Conservation (phyloP, 192 early-diverging fungal species). For the Diversispora epigaea region DNA sequence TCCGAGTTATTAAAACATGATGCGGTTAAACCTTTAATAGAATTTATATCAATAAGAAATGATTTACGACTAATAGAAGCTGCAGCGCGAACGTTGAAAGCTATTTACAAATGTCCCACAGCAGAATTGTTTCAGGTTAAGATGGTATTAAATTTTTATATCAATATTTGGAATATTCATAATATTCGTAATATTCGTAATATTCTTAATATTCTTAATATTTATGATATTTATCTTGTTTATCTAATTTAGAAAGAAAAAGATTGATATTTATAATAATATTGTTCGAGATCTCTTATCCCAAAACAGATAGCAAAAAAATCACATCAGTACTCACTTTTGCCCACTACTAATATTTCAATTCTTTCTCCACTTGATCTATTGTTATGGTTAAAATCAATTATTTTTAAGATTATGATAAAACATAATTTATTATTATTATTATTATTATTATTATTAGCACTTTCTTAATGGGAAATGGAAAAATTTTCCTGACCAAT, state of each 20-base stretch:
- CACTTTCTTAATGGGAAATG: conserved; percentile 68
- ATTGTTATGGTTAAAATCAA: not conserved
- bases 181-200: not conserved
- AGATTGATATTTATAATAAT: too few relatives aligned
- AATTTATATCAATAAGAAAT: conserved; percentile 40
- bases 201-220: not conserved
- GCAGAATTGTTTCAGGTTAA: conserved; percentile 53
- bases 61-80: conserved; percentile 65
- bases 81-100: conserved; percentile 62
- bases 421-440: not conserved
- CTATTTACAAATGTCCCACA: conserved; percentile 59
- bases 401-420: not conserved
- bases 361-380: conserved; percentile 88
- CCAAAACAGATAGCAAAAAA: conserved; percentile 38
- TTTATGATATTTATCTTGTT: not conserved
- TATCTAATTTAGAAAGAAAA: too few relatives aligned
- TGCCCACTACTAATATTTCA: conserved; percentile 82
- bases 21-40: conserved; percentile 57
- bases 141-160: not conserved
- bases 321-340: conserved; percentile 48
- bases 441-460: conserved; percentile 42
- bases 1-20: too few relatives aligned
- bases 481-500: conserved; percentile 66
- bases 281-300: conserved; percentile 29
- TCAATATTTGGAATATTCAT: too few relatives aligned